Conservation (phyloP, 1,284 basidiomycete genomes). For the Cystobasidium slooffiae region DNA sequence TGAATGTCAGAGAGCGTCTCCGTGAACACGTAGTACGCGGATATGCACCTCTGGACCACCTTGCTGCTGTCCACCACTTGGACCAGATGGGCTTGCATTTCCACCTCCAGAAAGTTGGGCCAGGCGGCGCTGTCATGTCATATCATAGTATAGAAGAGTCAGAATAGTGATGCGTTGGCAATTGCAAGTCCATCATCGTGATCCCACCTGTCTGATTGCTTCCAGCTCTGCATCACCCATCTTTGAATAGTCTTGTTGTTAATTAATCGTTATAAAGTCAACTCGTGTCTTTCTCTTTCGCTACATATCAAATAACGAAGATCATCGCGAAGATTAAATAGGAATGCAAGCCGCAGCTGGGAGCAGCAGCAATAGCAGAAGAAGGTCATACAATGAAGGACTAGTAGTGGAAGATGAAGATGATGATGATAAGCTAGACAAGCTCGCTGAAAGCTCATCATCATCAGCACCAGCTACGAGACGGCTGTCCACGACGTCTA, state of each 20-base stretch:
- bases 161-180: neutral
- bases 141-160: constrained; percentile 1
- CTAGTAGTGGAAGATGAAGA: neutral
- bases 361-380: neutral
- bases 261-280: neutral
- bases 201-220: constrained; percentile 42
- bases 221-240: constrained; percentile 44
- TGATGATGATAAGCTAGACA: neutral
- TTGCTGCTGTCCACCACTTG: constrained; percentile 45
- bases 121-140: constrained; percentile 50
- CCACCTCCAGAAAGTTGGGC: constrained; percentile 47
- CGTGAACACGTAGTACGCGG: constrained; percentile 60
- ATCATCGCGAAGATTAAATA: neutral
- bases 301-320: neutral
- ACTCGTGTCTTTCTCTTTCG: neutral
- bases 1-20: constrained; percentile 59
- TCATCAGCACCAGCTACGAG: neutral
- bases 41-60: constrained; percentile 56
- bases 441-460: constrained; percentile 15
- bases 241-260: neutral
- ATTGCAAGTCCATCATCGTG: neutral
- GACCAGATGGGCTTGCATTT: constrained; percentile 30
- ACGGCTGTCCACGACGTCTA: neutral
- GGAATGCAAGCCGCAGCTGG: neutral
- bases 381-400: neutral